These are phyloP conservation scores for Clonostachys chloroleuca DNA, from an alignment of 2,329 filamentous ascomycete genomes.

Conservation along the genomic window DNA sequence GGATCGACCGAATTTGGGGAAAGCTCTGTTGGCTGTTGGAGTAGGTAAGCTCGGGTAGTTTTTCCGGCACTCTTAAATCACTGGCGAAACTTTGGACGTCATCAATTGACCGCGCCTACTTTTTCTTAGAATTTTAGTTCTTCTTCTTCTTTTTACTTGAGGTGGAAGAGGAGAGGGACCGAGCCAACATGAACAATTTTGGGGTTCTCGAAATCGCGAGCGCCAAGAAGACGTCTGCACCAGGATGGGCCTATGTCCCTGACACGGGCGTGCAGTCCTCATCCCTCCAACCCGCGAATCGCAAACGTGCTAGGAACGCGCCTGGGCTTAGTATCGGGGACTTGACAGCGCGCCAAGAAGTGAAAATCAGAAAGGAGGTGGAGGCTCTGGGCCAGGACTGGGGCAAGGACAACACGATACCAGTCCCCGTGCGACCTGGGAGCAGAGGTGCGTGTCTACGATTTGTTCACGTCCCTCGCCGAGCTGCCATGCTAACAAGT, in stretches of 20 bases:
- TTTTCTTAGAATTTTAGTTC: neutral
- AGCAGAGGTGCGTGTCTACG: constrained; percentile 22
- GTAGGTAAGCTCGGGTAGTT: neutral
- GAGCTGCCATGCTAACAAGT: neutral
- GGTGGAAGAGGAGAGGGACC: too few relatives aligned
- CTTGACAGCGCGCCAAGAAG: constrained; percentile 75
- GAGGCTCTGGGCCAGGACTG: constrained; percentile 81
- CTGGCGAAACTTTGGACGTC: too few relatives aligned
- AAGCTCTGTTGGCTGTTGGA: neutral
- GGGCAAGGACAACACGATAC: constrained; percentile 66
- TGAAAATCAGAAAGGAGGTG: constrained; percentile 76
- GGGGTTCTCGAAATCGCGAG: constrained; percentile 81
- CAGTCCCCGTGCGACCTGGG: constrained; percentile 54
- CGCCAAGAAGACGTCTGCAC: constrained; percentile 63
- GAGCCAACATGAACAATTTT: constrained; percentile 54
- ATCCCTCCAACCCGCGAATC: constrained; percentile 46
- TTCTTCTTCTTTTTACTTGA: too few relatives aligned
- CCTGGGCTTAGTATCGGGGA: constrained; percentile 52
- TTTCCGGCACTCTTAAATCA: neutral
- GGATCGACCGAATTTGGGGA: neutral
- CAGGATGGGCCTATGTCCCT: constrained; percentile 90
- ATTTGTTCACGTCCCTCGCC: neutral
- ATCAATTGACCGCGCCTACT: neutral
- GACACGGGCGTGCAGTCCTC: constrained; percentile 58
- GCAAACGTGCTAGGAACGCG: constrained; percentile 67